Conservation (phyloP, 148 eudicot species). For the Nepenthes gracilis region DNA sequence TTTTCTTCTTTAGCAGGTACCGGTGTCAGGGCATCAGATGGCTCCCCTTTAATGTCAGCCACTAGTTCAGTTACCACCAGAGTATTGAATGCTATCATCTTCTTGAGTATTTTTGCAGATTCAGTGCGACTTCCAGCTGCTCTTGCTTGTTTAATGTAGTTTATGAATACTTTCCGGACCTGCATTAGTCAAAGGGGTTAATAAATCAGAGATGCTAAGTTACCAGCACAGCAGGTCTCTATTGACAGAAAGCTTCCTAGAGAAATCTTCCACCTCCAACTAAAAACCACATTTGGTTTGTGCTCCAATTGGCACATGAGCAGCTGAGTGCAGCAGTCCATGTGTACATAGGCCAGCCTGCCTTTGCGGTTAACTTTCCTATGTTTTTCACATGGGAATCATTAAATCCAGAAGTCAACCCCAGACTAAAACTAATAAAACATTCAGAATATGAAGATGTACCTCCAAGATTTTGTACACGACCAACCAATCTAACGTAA, state of each 20-base stretch:
- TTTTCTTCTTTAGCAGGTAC: slow-evolving; percentile 44
- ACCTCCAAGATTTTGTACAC: too few relatives aligned
- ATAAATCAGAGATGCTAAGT: too few relatives aligned
- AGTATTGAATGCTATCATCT: slow-evolving; percentile 76
- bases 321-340: background rate
- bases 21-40: slow-evolving; percentile 33
- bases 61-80: slow-evolving; percentile 75
- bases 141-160: slow-evolving; percentile 63
- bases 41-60: slow-evolving; percentile 79
- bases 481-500: too few relatives aligned
- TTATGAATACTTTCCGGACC: slow-evolving; percentile 70
- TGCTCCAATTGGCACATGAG: background rate
- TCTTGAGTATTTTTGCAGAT: slow-evolving; percentile 64
- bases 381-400: too few relatives aligned
- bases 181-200: slow-evolving; percentile 14
- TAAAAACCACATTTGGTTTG: background rate
- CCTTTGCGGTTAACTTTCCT: too few relatives aligned
- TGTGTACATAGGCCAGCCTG: too few relatives aligned
- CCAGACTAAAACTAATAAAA: too few relatives aligned
- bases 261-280: background rate
- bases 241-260: background rate
- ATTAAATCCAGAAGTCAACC: too few relatives aligned
- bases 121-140: slow-evolving; percentile 54
- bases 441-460: too few relatives aligned
- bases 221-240: background rate